phyloP scores from a whole-genome alignment of 768 basidiomycete genomes.

The Amanita fuliginea region DNA sequence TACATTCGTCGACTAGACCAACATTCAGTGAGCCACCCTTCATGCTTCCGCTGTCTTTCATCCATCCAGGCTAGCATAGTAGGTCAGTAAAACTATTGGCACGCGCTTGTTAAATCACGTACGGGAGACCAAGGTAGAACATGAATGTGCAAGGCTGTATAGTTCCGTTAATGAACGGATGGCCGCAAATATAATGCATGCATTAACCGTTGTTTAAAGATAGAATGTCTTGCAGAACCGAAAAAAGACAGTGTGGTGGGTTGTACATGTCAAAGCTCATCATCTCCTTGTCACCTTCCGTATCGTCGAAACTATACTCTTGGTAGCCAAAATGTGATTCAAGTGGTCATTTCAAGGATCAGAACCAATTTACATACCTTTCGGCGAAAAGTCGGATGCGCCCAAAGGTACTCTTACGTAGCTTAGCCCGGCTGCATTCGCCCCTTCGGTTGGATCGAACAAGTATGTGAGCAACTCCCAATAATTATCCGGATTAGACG shows the following conservation, averaged over 20 bases:
- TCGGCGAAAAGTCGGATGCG: conserved; percentile 61
- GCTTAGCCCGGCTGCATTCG: conserved; percentile 52
- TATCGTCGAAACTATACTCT: conserved; percentile 61
- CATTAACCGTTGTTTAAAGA: conserved; percentile 34
- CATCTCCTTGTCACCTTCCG: conserved; percentile 47
- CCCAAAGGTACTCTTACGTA: conserved; percentile 63
- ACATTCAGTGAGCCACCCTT: conserved; percentile 50
- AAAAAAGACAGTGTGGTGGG: conserved; percentile 55
- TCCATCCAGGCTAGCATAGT: conserved; percentile 56
- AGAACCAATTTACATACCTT: conserved; percentile 23
- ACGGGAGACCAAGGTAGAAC: conserved; percentile 69
- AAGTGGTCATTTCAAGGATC: conserved; percentile 1
- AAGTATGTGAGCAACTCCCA: conserved; percentile 45
- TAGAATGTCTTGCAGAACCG: conserved; percentile 51
- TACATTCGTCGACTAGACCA: conserved; percentile 36
- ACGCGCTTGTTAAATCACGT: conserved; percentile 11
- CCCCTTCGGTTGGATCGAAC: conserved; percentile 52
- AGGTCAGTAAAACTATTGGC: background rate
- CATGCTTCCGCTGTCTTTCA: conserved; percentile 61
- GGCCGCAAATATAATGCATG: conserved; percentile 13
- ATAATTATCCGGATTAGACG: conserved; percentile 45
- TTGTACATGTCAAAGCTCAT: conserved; percentile 42
- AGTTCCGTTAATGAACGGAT: background rate
- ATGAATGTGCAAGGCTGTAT: conserved; percentile 38
- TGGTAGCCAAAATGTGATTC: background rate